These are phyloP conservation scores for Fusarium chlamydosporum DNA, from an alignment of 2,329 filamentous ascomycete genomes.

Conservation along the genomic window DNA sequence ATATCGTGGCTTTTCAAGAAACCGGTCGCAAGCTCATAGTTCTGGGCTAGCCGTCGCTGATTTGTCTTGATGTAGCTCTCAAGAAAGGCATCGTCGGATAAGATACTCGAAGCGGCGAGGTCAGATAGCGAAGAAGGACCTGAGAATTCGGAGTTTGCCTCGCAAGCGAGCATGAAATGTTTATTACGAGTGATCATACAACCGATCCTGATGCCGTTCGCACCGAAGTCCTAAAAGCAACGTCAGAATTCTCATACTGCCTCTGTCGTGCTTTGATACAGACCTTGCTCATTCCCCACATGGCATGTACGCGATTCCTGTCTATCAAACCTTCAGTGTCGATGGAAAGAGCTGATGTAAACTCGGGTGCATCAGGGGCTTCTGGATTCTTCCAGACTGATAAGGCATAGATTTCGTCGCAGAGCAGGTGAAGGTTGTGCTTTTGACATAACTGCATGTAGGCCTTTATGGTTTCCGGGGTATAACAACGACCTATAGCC, in stretches of 20 bases:
- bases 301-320: neutral
- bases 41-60: neutral
- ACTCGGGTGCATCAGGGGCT: accelerated
- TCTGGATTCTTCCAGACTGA: constrained; percentile 9
- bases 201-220: neutral
- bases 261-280: accelerated
- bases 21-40: neutral
- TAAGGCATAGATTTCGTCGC: constrained; percentile 7
- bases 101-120: neutral
- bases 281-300: constrained; percentile 14
- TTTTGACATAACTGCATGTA: constrained; percentile 17
- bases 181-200: neutral
- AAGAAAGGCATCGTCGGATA: neutral
- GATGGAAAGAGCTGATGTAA: neutral
- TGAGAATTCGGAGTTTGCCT: constrained; percentile 4
- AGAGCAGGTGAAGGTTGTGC: neutral
- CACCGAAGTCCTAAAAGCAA: neutral
- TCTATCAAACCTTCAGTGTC: neutral
- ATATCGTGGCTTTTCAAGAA: neutral
- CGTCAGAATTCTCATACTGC: neutral
- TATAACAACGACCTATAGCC: neutral
- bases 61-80: accelerated
- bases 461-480: neutral
- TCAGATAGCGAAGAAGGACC: neutral
- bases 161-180: neutral